Evolutionary conservation across 495 filamentous ascomycete genomes (phyloP), one percentile per base, ranked within the genome.

Genomic region (Hypoxylon cercidicola): DNA sequence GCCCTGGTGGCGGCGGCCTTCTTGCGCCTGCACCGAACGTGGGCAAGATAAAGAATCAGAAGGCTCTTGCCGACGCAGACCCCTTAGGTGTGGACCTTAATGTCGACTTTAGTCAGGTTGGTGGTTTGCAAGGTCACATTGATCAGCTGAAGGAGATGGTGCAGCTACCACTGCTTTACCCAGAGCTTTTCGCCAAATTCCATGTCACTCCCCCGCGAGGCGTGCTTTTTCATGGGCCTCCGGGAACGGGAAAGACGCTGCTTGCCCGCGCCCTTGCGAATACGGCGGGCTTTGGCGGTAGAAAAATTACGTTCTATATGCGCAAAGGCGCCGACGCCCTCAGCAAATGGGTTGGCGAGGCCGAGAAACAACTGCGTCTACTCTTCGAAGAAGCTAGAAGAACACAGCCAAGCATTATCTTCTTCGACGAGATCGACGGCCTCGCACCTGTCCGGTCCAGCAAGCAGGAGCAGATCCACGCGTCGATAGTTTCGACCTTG

Each of bases 131-230:
- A 68, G 88, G 90, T 28, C 93, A 97, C 66, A 97, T 99, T 62
- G 89, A 97, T 66, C 91, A 96, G 75, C 82, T 99, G 50, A 97
- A 98, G 76, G 95, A 99, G 75, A 99, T 99, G 95, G 93, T 98
- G 15, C 88, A 92, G 45, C 82, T 99, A 64, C 95, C 95, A 6
- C 78, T 99, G 16, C 83, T 97, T 8, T 99, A 99, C 69, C 95
- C 95, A 0, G 95, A 99, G 72, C 85, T 98, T n/a, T 97, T 98
- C 77, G 82, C 86, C 60, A 88, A 87, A 45, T 97, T 97, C 78
- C 87, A 96, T 64, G 90, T 98, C 52, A 93, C 91, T 9, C 95
- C 95, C 19, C 95, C 95, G 15, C 87, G 96, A 20, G 95, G 95
- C 73, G 95, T 98, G 16, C 76, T 99, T 49, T 99, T 99, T 76